These are phyloP conservation scores for Aspergillus sclerotioniger DNA, from an alignment of 495 filamentous ascomycete species.

Conservation along the genomic window DNA sequence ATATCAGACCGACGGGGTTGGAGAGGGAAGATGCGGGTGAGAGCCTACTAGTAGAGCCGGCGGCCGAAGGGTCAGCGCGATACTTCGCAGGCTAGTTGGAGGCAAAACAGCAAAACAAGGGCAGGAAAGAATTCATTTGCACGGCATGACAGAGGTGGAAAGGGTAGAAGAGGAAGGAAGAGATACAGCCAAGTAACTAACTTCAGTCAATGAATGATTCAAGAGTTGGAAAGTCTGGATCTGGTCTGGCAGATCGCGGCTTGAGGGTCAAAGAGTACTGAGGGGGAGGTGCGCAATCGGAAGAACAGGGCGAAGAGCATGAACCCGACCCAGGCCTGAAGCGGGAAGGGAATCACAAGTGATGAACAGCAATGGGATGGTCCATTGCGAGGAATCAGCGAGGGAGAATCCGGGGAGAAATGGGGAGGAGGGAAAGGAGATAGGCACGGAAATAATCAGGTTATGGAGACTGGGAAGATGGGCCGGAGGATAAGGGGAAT, in stretches of 20 bases:
- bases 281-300: not conserved
- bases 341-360: slow-evolving; percentile 22
- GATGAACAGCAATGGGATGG: slow-evolving; percentile 13
- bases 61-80: slow-evolving; percentile 16
- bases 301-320: not conserved
- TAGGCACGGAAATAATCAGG: not conserved
- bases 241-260: slow-evolving; percentile 13
- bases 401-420: not conserved
- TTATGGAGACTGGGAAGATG: not conserved
- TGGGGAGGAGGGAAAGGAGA: not conserved
- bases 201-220: slow-evolving; percentile 15
- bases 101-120: slow-evolving; percentile 9
- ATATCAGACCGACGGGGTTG: slow-evolving; percentile 30
- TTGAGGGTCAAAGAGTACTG: slow-evolving; percentile 24
- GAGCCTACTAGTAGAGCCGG: slow-evolving; percentile 10
- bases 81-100: slow-evolving; percentile 12
- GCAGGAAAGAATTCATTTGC: slow-evolving; percentile 6
- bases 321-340: slow-evolving; percentile 23
- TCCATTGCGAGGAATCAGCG: slow-evolving; percentile 17
- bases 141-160: slow-evolving; percentile 7
- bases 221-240: slow-evolving; percentile 11
- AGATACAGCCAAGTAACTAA: slow-evolving; percentile 17
- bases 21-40: slow-evolving; percentile 7
- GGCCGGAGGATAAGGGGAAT: slow-evolving; percentile 1
- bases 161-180: slow-evolving; percentile 19